phyloP scores from a whole-genome alignment of 169 alveolate species.

The Plasmodium blacklocki region DNA sequence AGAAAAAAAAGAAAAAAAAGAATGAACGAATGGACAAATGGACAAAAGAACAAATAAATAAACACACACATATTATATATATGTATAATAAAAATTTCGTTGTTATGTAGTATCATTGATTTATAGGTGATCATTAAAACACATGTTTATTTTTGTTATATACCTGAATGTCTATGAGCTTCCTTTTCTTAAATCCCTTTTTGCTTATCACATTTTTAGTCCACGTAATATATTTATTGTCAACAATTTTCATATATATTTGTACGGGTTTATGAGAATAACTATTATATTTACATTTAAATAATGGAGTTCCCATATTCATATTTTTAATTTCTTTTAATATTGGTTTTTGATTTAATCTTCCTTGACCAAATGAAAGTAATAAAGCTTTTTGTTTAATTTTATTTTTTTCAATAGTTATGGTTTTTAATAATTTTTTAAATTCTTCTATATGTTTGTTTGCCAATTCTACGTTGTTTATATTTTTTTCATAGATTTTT shows the following conservation, averaged over 20 bases:
- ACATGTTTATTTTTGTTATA: neutral
- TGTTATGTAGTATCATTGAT: neutral
- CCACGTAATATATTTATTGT: slow-evolving; percentile 49
- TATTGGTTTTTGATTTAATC: slow-evolving; percentile 55
- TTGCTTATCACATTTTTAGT: slow-evolving; percentile 10
- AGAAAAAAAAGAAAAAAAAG: neutral
- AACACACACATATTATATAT: neutral
- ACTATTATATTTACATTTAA: slow-evolving; percentile 52
- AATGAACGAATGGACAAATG: neutral
- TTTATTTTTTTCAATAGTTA: slow-evolving; percentile 14
- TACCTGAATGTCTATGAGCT: slow-evolving; percentile 70
- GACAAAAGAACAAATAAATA: neutral
- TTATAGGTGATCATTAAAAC: neutral
- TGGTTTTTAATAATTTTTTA: slow-evolving; percentile 15
- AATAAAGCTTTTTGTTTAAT: slow-evolving; percentile 24
- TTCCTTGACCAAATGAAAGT: slow-evolving; percentile 42
- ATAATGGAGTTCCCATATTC: slow-evolving; percentile 19
- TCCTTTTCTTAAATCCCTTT: slow-evolving; percentile 31
- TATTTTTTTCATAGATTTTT: slow-evolving; percentile 50
- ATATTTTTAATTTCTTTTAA: slow-evolving; percentile 37
- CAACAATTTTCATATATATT: slow-evolving; percentile 37
- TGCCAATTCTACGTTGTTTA: slow-evolving; percentile 65
- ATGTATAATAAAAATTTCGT: too few relatives aligned
- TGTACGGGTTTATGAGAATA: slow-evolving; percentile 58
- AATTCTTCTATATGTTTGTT: slow-evolving; percentile 27